A percentile compares a stretch with the other conserved stretches of the same genome.
Evolutionary conservation across 2,329 filamentous ascomycete species (phyloP).

Genomic region (Rutstroemia sp.): DNA sequence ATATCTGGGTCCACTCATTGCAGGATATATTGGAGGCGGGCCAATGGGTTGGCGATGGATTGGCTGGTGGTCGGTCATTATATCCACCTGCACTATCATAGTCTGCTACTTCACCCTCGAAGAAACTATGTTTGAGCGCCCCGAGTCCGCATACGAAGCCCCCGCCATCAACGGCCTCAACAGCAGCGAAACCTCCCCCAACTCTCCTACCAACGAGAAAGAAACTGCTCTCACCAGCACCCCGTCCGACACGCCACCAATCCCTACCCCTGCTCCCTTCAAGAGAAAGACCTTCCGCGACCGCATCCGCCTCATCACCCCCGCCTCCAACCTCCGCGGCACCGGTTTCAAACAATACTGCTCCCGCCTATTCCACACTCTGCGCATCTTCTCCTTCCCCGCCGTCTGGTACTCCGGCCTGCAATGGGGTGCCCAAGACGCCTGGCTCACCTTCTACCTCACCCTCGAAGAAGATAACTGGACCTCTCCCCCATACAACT

Average conservation of each 20-base stretch:
- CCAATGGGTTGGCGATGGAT: constrained; percentile 49
- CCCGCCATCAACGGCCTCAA: constrained; percentile 21
- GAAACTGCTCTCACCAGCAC: constrained; percentile 6
- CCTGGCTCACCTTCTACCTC: constrained; percentile 52
- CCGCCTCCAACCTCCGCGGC: constrained; percentile 45
- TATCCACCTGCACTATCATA: constrained; percentile 39
- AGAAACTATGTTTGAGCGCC: constrained; percentile 42
- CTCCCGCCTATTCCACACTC: constrained; percentile 44
- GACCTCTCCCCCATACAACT: constrained; percentile 46
- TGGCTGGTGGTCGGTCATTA: constrained; percentile 42
- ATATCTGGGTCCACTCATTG: constrained; percentile 46
- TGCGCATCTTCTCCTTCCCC: constrained; percentile 50
- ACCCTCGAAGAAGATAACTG: constrained; percentile 51
- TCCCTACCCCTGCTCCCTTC: not conserved
- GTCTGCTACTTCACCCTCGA: constrained; percentile 45
- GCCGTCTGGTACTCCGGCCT: constrained; percentile 50
- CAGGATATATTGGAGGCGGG: constrained; percentile 41
- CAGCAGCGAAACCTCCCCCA: not conserved
- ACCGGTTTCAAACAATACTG: constrained; percentile 47
- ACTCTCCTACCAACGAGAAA: constrained; percentile 10
- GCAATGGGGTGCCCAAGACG: constrained; percentile 53
- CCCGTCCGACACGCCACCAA: constrained; percentile 8
- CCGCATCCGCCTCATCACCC: constrained; percentile 48
- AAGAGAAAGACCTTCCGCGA: constrained; percentile 43
- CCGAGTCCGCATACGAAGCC: constrained; percentile 30